A percentile compares a stretch with the other conserved stretches of the same genome.
phyloP scores from a whole-genome alignment of 352 stramenopile genomes.

The Albugo laibachii region DNA sequence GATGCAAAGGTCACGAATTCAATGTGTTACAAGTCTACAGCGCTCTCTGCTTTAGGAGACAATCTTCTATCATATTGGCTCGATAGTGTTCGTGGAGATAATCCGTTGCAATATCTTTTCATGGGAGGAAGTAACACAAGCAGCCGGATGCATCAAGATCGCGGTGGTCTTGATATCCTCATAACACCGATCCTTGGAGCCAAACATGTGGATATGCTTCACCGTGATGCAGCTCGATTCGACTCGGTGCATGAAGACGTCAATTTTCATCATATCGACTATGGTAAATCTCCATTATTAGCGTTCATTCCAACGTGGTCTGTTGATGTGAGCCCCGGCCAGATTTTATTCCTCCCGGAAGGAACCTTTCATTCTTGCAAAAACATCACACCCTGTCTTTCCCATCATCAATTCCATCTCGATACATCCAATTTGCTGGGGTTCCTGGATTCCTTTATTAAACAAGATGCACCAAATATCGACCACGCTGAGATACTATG shows the following conservation, averaged over 20 bases:
- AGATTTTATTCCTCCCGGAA: constrained; percentile 88
- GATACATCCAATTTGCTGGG: constrained; percentile 80
- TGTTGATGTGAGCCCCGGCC: constrained; percentile 74
- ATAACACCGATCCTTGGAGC: constrained; percentile 85
- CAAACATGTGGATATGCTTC: constrained; percentile 57
- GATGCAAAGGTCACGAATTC: constrained; percentile 46
- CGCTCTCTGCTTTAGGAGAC: constrained; percentile 78
- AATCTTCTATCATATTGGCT: constrained; percentile 87
- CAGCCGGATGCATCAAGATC: constrained; percentile 82
- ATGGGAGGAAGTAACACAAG: constrained; percentile 82
- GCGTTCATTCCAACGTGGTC: constrained; percentile 76
- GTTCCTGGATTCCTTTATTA: constrained; percentile 80
- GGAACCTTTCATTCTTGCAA: constrained; percentile 83
- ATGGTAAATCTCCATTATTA: constrained; percentile 75
- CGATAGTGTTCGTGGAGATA: constrained; percentile 71
- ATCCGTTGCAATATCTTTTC: constrained; percentile 89
- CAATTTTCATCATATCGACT: constrained; percentile 63
- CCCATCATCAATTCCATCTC: constrained; percentile 88
- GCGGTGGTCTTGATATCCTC: constrained; percentile 79
- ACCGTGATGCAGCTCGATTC: constrained; percentile 50
- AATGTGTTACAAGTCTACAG: constrained; percentile 69
- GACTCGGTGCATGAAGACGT: constrained; percentile 71
- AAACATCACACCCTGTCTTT: constrained; percentile 86
- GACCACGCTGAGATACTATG: constrained; percentile 86
- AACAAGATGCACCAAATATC: constrained; percentile 78